Evolutionary conservation across 805 yeast genomes (phyloP).

Genomic region (Myxozyma vanderwaltii): DNA sequence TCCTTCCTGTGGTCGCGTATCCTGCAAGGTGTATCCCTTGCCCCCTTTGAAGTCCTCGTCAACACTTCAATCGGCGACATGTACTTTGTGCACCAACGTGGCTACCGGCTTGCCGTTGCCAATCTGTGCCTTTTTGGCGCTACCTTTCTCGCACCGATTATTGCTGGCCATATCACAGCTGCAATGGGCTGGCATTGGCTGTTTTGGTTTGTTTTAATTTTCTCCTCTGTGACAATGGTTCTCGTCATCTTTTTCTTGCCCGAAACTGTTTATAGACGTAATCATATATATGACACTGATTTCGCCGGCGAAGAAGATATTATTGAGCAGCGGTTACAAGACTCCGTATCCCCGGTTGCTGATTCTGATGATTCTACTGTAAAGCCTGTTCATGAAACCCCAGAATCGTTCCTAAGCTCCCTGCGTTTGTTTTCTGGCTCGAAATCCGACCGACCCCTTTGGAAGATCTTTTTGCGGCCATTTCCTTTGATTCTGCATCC

Average conservation of each 20-base stretch:
- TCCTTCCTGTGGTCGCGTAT: constrained; percentile 38
- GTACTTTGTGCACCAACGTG: constrained; percentile 76
- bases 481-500: constrained; percentile 29
- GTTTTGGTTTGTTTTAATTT: constrained; percentile 28
- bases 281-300: constrained; percentile 21
- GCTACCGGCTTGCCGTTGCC: constrained; percentile 70
- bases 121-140: constrained; percentile 58
- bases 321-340: background rate
- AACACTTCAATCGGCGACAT: constrained; percentile 66
- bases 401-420: constrained; percentile 17
- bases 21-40: constrained; percentile 59
- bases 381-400: constrained; percentile 5
- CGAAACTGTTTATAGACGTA: constrained; percentile 27
- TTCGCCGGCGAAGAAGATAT: constrained; percentile 13
- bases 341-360: background rate
- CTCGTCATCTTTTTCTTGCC: constrained; percentile 31
- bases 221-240: constrained; percentile 19
- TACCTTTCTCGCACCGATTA: constrained; percentile 30
- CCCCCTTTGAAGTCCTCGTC: constrained; percentile 76
- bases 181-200: constrained; percentile 34
- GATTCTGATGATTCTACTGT: constrained; percentile 1
- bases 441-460: constrained; percentile 24
- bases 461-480: constrained; percentile 32
- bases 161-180: constrained; percentile 25
- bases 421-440: constrained; percentile 27